Evolutionary conservation across 2,329 filamentous ascomycete genomes (phyloP).

Genomic region (Colletotrichum camelliae): DNA sequence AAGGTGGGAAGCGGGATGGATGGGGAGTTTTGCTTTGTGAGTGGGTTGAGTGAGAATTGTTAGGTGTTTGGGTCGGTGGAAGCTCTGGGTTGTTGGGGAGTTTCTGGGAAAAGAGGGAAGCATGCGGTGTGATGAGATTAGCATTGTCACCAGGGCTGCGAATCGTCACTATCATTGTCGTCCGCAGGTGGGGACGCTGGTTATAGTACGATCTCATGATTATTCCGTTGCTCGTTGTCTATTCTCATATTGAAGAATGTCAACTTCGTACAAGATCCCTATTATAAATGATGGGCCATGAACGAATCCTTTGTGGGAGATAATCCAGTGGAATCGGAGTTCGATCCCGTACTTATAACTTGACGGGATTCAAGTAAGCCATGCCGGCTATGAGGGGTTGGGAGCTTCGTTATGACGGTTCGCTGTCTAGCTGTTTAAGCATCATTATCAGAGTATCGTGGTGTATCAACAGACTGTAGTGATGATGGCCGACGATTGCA

Average conservation of each 20-base stretch:
- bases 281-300: neutral
- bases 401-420: neutral
- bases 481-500: neutral
- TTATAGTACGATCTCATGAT: neutral
- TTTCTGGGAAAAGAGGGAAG: neutral
- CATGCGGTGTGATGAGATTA: neutral
- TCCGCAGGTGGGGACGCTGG: too few species aligned
- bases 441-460: neutral
- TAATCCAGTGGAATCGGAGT: neutral
- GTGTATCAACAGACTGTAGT: neutral
- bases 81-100: neutral
- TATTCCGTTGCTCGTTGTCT: neutral
- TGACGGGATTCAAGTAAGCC: neutral
- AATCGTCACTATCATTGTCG: too few species aligned
- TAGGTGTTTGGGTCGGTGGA: neutral
- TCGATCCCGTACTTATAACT: too few species aligned
- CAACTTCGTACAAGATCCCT: neutral
- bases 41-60: conserved; percentile 8
- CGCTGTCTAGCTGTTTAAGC: neutral
- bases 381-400: neutral
- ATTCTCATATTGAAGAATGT: neutral
- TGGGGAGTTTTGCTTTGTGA: conserved; percentile 22
- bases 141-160: too few species aligned
- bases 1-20: conserved; percentile 42
- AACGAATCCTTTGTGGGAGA: neutral